Evolutionary conservation across 768 basidiomycete species (phyloP).

Genomic region (Mycena latifolia): DNA sequence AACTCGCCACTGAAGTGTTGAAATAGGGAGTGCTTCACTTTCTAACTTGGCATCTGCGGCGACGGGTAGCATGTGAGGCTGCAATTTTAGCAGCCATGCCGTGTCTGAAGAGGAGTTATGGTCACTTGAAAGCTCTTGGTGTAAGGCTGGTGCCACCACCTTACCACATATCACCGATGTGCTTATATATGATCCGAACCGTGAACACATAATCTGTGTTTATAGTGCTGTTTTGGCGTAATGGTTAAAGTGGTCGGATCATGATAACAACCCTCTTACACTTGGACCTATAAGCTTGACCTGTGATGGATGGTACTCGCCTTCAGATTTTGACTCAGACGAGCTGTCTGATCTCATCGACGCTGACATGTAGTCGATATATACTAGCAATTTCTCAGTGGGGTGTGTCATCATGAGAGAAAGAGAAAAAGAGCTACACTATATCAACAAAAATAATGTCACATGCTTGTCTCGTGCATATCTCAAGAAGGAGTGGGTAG

Average conservation of each 20-base stretch:
- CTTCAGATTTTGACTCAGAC: constrained; percentile 4
- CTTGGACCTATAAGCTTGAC: constrained; percentile 11
- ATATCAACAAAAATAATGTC: too few relatives aligned
- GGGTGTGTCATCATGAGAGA: not conserved
- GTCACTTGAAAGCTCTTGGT: not conserved
- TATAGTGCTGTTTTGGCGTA: too few relatives aligned
- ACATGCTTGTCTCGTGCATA: too few relatives aligned
- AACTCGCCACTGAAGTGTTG: constrained; percentile 15
- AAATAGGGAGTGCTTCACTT: too few relatives aligned
- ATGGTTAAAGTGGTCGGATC: too few relatives aligned
- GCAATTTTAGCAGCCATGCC: constrained; percentile 5
- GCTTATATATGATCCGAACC: too few relatives aligned
- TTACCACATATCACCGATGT: too few relatives aligned
- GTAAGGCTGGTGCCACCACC: too few relatives aligned
- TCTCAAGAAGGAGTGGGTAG: too few relatives aligned
- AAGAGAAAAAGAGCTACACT: too few relatives aligned
- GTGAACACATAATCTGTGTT: too few relatives aligned
- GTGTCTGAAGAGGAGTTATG: not conserved
- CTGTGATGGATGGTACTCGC: constrained; percentile 12
- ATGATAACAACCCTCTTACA: too few relatives aligned
- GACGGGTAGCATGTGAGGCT: not conserved
- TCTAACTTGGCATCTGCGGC: constrained; percentile 42
- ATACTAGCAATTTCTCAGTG: constrained; percentile 5
- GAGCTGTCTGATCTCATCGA: constrained; percentile 9
- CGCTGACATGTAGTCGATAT: constrained; percentile 1